phyloP scores from a whole-genome alignment of 805 yeast genomes.

The Schwanniomyces sp. region DNA sequence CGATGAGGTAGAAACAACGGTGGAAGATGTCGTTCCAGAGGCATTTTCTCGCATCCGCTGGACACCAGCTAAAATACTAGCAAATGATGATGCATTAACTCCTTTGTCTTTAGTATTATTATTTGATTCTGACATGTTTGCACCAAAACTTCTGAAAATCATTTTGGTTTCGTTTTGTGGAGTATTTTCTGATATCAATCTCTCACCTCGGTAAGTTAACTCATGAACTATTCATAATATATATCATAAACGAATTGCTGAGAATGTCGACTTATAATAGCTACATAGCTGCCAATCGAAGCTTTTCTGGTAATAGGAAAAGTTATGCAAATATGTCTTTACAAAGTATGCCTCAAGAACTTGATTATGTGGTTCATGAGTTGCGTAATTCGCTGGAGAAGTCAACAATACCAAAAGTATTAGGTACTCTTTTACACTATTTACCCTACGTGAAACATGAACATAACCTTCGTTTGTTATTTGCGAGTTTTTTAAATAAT shows the following conservation, averaged over 20 bases:
- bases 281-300: not conserved
- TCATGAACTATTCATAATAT: not conserved
- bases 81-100: slow-evolving; percentile 64
- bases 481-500: slow-evolving; percentile 45
- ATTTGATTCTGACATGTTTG: not conserved
- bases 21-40: not conserved
- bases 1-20: not conserved
- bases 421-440: slow-evolving; percentile 52
- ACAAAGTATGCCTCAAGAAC: slow-evolving; percentile 35
- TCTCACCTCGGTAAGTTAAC: not conserved
- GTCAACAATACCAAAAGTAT: slow-evolving; percentile 27
- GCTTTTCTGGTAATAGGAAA: not conserved
- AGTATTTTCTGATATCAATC: not conserved
- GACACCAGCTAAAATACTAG: slow-evolving; percentile 71
- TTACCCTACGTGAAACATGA: slow-evolving; percentile 50
- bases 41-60: slow-evolving; percentile 51
- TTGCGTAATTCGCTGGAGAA: slow-evolving; percentile 39
- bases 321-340: not conserved
- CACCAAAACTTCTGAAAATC: not conserved
- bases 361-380: slow-evolving; percentile 48
- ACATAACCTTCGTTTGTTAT: slow-evolving; percentile 44
- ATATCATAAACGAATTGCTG: not conserved
- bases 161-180: not conserved
- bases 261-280: not conserved
- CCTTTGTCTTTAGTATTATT: slow-evolving; percentile 4